phyloP scores from a whole-genome alignment of 2,329 filamentous ascomycete species.

The Coniella vitis region DNA sequence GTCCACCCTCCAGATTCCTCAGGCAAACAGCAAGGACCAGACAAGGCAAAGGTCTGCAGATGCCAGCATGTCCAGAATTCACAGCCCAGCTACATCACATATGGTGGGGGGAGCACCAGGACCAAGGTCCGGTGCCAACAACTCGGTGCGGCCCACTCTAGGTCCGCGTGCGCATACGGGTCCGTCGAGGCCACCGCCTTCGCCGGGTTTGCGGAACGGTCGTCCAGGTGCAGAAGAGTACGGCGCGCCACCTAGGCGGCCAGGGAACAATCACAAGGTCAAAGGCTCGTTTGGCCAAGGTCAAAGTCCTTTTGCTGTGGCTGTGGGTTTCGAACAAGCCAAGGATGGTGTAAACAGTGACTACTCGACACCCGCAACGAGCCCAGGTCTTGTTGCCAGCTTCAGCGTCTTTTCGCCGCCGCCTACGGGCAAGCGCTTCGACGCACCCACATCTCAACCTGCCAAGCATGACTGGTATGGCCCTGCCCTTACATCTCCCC shows the following conservation, averaged over 20 bases:
- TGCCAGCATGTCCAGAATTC: background rate
- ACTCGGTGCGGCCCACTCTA: slow-evolving; percentile 1
- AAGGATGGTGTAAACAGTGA: slow-evolving; percentile 3
- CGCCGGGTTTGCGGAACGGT: background rate
- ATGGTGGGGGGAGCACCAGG: background rate
- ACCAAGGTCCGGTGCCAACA: background rate
- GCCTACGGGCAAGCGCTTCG: background rate
- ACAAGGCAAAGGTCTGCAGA: background rate
- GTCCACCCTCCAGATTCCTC: slow-evolving; percentile 1
- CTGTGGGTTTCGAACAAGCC: background rate
- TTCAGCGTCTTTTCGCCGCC: slow-evolving; percentile 16
- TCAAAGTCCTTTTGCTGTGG: background rate
- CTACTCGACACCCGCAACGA: slow-evolving; percentile 5
- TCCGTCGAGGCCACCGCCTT: too few species aligned
- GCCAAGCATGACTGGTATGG: slow-evolving; percentile 6
- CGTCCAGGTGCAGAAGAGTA: slow-evolving; percentile 8
- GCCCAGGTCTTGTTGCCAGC: slow-evolving; percentile 2
- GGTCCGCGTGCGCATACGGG: background rate
- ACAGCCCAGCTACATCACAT: too few species aligned
- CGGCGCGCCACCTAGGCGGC: background rate
- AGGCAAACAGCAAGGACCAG: background rate
- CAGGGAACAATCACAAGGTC: background rate
- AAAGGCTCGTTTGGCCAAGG: background rate
- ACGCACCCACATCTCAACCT: background rate
- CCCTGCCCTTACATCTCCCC: slow-evolving; percentile 10